Percentiles rank a stretch among this genome's conserved stretches.
Evolutionary conservation across 2,329 filamentous ascomycete genomes (phyloP).

Genomic region (Pyrenochaeta sp.): DNA sequence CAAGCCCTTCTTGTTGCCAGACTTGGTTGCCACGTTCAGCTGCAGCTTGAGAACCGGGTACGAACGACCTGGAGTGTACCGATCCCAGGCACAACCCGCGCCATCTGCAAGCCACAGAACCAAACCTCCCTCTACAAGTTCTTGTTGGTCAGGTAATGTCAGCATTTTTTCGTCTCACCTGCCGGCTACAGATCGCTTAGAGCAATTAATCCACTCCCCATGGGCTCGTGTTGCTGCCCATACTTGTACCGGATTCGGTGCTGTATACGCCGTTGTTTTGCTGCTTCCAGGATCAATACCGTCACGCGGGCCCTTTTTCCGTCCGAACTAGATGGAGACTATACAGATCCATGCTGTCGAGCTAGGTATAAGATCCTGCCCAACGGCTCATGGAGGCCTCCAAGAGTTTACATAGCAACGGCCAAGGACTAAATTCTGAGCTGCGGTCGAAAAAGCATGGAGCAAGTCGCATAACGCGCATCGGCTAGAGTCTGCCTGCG

Average conservation of each 20-base stretch:
- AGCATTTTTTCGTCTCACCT: slow-evolving; percentile 1
- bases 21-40: not conserved
- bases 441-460: no score
- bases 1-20: not conserved
- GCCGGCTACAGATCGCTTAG: slow-evolving; percentile 2
- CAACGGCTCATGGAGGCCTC: no score
- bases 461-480: no score
- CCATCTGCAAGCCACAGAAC: not conserved
- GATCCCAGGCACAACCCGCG: not conserved
- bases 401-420: no score
- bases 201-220: slow-evolving; percentile 4
- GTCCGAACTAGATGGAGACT: slow-evolving; percentile 25
- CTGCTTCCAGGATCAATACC: slow-evolving; percentile 53
- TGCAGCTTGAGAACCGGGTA: not conserved
- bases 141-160: not conserved
- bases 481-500: no score
- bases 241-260: slow-evolving; percentile 55
- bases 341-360: slow-evolving; percentile 27
- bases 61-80: not conserved
- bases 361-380: slow-evolving; percentile 48
- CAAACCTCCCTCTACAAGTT: not conserved
- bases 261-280: slow-evolving; percentile 59
- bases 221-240: slow-evolving; percentile 53
- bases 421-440: no score
- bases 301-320: slow-evolving; percentile 57